A percentile compares a stretch with the other conserved stretches of the same genome.
Evolutionary conservation across 2,329 filamentous ascomycete genomes (phyloP).

Genomic region (Calonectria multiphialidica): DNA sequence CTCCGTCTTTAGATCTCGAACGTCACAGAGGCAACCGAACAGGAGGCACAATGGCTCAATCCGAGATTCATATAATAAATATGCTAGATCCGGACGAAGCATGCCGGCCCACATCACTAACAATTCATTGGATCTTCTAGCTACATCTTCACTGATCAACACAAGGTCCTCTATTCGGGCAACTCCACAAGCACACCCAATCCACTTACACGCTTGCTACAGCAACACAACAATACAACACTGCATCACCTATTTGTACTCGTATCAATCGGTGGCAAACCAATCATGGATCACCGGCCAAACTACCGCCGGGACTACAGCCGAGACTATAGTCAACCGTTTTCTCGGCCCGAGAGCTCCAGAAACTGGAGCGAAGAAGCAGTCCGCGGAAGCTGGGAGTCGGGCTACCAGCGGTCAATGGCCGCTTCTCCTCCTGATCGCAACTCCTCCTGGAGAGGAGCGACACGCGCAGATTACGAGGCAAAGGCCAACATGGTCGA

Average conservation of each 20-base stretch:
- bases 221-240: too few species aligned
- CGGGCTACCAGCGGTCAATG: slow-evolving; percentile 36
- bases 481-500: slow-evolving; percentile 38
- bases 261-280: not conserved
- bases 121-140: slow-evolving; percentile 8
- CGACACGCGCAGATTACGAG: slow-evolving; percentile 31
- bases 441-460: slow-evolving; percentile 29
- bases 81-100: slow-evolving; percentile 13
- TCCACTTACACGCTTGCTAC: slow-evolving; percentile 27
- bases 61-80: slow-evolving; percentile 21
- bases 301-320: slow-evolving; percentile 20
- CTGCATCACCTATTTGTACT: not conserved
- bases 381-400: slow-evolving; percentile 42
- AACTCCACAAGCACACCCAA: slow-evolving; percentile 10
- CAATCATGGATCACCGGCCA: slow-evolving; percentile 38
- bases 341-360: slow-evolving; percentile 35
- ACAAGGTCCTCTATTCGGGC: not conserved
- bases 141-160: not conserved
- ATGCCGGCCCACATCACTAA: slow-evolving; percentile 9
- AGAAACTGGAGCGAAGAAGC: slow-evolving; percentile 45
- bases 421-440: slow-evolving; percentile 37
- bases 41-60: slow-evolving; percentile 10
- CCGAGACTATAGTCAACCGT: slow-evolving; percentile 13
- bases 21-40: slow-evolving; percentile 36
- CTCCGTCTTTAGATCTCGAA: slow-evolving; percentile 12